These are phyloP conservation scores for Ilyonectria destructans DNA, from an alignment of 2,329 filamentous ascomycete genomes.

Conservation along the genomic window DNA sequence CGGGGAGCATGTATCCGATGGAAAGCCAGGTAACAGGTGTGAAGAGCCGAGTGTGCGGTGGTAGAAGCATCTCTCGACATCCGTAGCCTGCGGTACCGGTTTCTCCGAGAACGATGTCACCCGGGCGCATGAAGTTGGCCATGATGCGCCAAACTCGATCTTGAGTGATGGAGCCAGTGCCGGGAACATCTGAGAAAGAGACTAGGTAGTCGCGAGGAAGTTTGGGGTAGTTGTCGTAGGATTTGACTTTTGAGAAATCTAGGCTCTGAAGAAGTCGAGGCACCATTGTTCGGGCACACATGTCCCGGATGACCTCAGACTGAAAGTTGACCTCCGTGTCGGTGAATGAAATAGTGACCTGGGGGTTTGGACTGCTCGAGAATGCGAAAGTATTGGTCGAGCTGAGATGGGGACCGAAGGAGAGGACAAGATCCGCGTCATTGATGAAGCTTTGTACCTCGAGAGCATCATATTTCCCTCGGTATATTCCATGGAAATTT, in stretches of 20 bases:
- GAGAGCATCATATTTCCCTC: slow-evolving; percentile 56
- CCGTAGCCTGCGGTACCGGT: slow-evolving; percentile 73
- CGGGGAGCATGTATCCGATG: slow-evolving; percentile 74
- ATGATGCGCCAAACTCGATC: slow-evolving; percentile 65
- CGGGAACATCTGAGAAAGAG: slow-evolving; percentile 33
- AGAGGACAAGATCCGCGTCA: slow-evolving; percentile 61
- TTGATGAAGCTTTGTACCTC: slow-evolving; percentile 57
- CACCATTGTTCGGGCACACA: slow-evolving; percentile 43
- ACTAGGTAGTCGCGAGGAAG: slow-evolving; percentile 47
- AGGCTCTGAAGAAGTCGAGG: slow-evolving; percentile 42
- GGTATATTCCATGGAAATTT: slow-evolving; percentile 67
- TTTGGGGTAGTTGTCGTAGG: slow-evolving; percentile 48
- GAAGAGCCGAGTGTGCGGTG: slow-evolving; percentile 64
- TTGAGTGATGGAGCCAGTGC: slow-evolving; percentile 61
- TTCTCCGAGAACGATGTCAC: slow-evolving; percentile 72
- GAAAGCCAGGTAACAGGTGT: slow-evolving; percentile 71
- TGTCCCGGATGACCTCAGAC: slow-evolving; percentile 51
- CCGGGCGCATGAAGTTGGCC: slow-evolving; percentile 63
- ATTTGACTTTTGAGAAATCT: slow-evolving; percentile 42
- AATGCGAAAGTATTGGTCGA: slow-evolving; percentile 62
- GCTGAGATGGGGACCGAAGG: slow-evolving; percentile 64
- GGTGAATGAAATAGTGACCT: slow-evolving; percentile 54
- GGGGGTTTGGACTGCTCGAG: slow-evolving; percentile 55
- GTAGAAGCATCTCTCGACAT: slow-evolving; percentile 66
- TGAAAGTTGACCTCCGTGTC: slow-evolving; percentile 53